Evolutionary conservation across 169 alveolate species (phyloP).

Genomic region (Cryptosporidium parvum): DNA sequence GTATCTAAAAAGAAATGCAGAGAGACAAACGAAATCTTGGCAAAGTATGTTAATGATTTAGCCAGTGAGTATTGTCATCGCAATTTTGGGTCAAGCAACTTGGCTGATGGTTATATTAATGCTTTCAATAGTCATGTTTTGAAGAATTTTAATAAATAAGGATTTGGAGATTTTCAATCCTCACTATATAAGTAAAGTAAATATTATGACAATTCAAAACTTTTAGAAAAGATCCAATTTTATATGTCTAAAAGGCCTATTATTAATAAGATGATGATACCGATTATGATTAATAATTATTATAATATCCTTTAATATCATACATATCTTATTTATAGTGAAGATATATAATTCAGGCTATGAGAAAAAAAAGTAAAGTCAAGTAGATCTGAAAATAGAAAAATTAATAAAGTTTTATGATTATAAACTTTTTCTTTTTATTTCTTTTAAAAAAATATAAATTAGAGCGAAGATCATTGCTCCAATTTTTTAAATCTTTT

Average conservation of each 20-base stretch:
- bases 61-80: slow-evolving; percentile 74
- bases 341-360: neutral
- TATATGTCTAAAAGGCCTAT: neutral
- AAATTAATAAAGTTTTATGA: neutral
- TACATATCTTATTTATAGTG: too few species aligned
- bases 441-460: too few species aligned
- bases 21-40: slow-evolving; percentile 70
- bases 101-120: slow-evolving; percentile 71
- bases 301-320: neutral
- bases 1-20: slow-evolving; percentile 64
- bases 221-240: neutral
- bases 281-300: too few species aligned
- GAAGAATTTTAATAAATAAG: slow-evolving; percentile 27
- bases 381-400: too few species aligned
- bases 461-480: too few species aligned
- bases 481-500: too few species aligned
- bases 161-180: slow-evolving; percentile 21
- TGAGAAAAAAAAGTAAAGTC: too few species aligned
- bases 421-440: too few species aligned
- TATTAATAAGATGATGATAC: too few species aligned
- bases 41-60: slow-evolving; percentile 62
- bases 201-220: neutral
- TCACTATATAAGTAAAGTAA: neutral
- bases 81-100: slow-evolving; percentile 64
- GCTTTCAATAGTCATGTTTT: slow-evolving; percentile 74